These are phyloP conservation scores for Monosporascus sp. DNA, from an alignment of 2,329 filamentous ascomycete genomes.

Conservation along the genomic window DNA sequence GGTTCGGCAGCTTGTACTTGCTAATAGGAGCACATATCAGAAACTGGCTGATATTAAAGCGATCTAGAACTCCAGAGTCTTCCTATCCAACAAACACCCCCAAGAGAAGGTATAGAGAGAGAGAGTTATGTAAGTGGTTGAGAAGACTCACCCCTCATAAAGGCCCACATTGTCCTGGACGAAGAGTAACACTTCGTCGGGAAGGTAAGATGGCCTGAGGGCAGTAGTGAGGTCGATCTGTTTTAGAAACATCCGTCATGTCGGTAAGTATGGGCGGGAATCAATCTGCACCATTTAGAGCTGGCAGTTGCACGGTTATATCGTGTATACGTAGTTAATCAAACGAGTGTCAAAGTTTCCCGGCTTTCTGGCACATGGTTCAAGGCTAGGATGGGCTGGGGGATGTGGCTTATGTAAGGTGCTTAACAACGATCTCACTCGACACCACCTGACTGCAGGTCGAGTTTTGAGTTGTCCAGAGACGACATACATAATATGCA, in stretches of 20 bases:
- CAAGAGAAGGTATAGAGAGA: not conserved
- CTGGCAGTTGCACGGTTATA: too few species aligned
- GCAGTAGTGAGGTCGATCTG: slow-evolving; percentile 93
- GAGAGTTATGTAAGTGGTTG: not conserved
- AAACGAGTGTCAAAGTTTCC: too few species aligned
- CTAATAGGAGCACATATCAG: slow-evolving; percentile 38
- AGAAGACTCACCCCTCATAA: slow-evolving; percentile 78
- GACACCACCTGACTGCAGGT: too few species aligned
- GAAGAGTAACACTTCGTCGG: slow-evolving; percentile 91
- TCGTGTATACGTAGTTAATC: too few species aligned
- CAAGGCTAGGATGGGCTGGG: too few species aligned
- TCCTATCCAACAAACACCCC: not conserved
- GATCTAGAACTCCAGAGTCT: not conserved
- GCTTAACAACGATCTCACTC: too few species aligned
- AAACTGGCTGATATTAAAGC: not conserved
- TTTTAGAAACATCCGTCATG: slow-evolving; percentile 93
- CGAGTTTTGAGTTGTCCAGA: too few species aligned
- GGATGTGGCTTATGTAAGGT: too few species aligned
- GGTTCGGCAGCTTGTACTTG: slow-evolving; percentile 90
- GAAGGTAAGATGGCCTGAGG: slow-evolving; percentile 83
- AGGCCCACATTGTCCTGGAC: slow-evolving; percentile 96
- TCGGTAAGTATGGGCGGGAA: slow-evolving; percentile 20
- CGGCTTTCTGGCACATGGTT: too few species aligned
- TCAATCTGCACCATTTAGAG: not conserved
- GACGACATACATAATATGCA: too few species aligned